Base-by-base conservation (phyloP, 1,284 basidiomycete species). In the Cutaneotrichosporon sp. region DNA sequence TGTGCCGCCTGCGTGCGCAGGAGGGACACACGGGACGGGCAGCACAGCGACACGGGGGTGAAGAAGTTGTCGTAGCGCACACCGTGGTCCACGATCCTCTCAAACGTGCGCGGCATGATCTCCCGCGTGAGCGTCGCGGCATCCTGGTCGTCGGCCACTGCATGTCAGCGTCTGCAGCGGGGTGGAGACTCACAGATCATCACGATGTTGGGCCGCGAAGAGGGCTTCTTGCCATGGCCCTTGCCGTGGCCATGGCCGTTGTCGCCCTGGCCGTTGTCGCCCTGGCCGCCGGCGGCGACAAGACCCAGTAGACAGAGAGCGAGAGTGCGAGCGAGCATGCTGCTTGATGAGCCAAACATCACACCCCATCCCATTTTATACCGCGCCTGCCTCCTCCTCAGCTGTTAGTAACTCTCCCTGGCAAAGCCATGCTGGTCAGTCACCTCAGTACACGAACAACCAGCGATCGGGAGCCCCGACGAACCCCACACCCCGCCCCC, bases 131-230 rank as follows among this genome's bases (percentile, higher is more conserved):
- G 29, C 8, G 69, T 67, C n/a, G 47, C 59, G 14, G 53, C 58
- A 47, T 72, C 70, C 47, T 72, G 70, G 56, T 72, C 70, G 54
- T 72, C 70, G 20, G 70, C 68, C 14, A 72, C 70, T 72, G 49
- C 4, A 11, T 51, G 53, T n/a, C n/a, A 4, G 36, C 34, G n/a
- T 33, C 7, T 14, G 20, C 14, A 4, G 7, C 9, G n/a, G 8
- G 2, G 18, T 14, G 2, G 1, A 2, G 5, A 60, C 68, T 59
- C 54, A 70, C 70, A n/a, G 42, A 72, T 69, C 27, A 72, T 50
- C 14, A 72, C 59, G 43, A 72, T 72, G 62, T 72, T 72, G 13
- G 70, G 69, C 58, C 65, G 63, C 31, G 11, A n/a, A 4, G 22
- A 8, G 22, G 24, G 45, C 11, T 46, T 24, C 10, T 51, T 34